Base-by-base conservation (phyloP, 1,284 basidiomycete species). In the Ganoderma multipileum region DNA sequence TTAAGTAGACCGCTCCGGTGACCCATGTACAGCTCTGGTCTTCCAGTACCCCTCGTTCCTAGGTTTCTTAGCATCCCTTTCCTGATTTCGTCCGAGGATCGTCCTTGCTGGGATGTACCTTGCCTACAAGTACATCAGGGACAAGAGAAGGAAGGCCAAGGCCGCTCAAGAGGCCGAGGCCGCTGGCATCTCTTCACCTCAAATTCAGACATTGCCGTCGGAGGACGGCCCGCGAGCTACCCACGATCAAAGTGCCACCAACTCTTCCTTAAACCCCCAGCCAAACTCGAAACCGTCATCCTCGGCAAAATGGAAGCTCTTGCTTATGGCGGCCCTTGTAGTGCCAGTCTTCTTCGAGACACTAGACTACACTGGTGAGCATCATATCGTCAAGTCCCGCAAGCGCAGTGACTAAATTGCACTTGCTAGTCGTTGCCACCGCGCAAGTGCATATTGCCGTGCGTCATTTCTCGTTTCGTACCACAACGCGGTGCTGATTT, bases 381-480 rank as follows among this genome's bases (percentile, higher is more conserved):
- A 2, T 8, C 58, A 20, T n/a, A 28, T 47, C 2, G 20, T 9
- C 20, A 9, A 58, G 0, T 28, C n/a, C 9, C 30, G 3, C 5
- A n/a, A 58, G 20, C 3, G 20, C 18, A n/a, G 7, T 3, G 55
- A 12, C 33, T 38, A 20, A 58, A 33, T 59, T 2, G n/a, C 33
- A 8, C 9, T 44, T 18, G 28, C 23, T 33, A 86, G 85, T 87
- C 2, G 86, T 87, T 30, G 86, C 86, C 5, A 86, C 85, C n/a
- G 84, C 85, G 2, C 86, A 87, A 69, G 77, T 83, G 28, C 80
- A 82, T 39, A 87, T 87, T 67, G 86, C 85, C 16, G 85, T 86
- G 73, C 8, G 73, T 72, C 7, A 50, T n/a, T 44, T 41, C 26
- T 7, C 3, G 30, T 8, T 63, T 8, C 38, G 64, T 18, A 18